A percentile compares a stretch with the other conserved stretches of the same genome.
Conservation (phyloP, 2,329 filamentous ascomycete species). For the Fusarium virguliforme region DNA sequence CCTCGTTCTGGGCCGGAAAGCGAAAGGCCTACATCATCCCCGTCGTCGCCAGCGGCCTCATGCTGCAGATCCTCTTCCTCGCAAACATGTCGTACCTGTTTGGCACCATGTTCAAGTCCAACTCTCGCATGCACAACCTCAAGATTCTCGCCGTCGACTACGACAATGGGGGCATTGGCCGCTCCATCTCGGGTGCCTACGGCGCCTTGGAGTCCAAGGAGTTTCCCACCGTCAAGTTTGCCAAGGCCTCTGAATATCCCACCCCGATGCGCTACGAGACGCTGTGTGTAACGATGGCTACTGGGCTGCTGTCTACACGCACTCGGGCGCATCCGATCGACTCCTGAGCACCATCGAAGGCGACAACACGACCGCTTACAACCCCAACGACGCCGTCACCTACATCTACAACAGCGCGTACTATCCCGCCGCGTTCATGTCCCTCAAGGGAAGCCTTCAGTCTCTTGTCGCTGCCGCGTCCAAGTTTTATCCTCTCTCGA, state of each 20-base stretch:
- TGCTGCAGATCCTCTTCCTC: constrained; percentile 24
- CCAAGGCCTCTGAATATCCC: constrained; percentile 41
- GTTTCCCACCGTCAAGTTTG: constrained; percentile 53
- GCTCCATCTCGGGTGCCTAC: constrained; percentile 52
- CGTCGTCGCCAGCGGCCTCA: background rate
- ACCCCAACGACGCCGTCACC: constrained; percentile 51
- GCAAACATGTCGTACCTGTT: constrained; percentile 51
- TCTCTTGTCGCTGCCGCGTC: constrained; percentile 46
- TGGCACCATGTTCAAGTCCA: constrained; percentile 50
- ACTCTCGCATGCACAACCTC: constrained; percentile 40
- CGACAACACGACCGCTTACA: constrained; percentile 45
- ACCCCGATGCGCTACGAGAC: constrained; percentile 43
- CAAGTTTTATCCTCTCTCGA: constrained; percentile 41
- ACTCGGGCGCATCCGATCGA: constrained; percentile 50
- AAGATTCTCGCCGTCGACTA: constrained; percentile 49
- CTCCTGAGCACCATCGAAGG: constrained; percentile 51
- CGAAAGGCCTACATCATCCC: constrained; percentile 22
- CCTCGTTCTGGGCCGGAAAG: constrained; percentile 18
- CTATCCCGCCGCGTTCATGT: constrained; percentile 52
- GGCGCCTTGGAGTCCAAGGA: constrained; percentile 43
- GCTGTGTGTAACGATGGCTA: constrained; percentile 55
- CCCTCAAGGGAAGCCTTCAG: constrained; percentile 49
- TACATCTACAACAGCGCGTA: constrained; percentile 56
- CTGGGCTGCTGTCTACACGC: constrained; percentile 56
- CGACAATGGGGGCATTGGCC: constrained; percentile 51